These are phyloP conservation scores for Pterulicium gracile DNA, from an alignment of 1,284 basidiomycete species.

Conservation along the genomic window DNA sequence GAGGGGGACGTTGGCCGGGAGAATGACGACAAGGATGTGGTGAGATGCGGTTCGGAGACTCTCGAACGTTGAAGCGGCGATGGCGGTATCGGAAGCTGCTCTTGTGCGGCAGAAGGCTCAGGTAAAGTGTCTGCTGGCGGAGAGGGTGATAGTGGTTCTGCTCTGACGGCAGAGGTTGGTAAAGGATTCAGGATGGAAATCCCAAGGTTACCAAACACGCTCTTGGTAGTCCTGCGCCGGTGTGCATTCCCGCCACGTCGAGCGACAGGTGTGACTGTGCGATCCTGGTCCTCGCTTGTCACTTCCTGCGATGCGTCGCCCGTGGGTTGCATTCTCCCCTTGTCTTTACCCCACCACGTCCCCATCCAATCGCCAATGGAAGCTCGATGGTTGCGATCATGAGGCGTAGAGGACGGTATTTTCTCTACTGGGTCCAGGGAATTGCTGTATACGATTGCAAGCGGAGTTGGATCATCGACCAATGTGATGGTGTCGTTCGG, in stretches of 20 bases:
- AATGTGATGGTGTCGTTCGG: constrained; percentile 22
- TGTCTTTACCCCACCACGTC: constrained; percentile 39
- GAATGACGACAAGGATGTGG: constrained; percentile 2
- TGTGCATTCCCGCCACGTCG: constrained; percentile 13
- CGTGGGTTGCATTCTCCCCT: too few relatives aligned
- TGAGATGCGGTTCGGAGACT: neutral
- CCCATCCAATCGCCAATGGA: constrained; percentile 62
- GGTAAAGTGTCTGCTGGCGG: constrained; percentile 9
- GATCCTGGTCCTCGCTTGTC: neutral
- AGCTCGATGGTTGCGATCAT: constrained; percentile 25
- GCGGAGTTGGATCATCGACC: constrained; percentile 15
- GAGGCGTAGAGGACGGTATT: constrained; percentile 11
- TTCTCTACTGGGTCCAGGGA: constrained; percentile 13
- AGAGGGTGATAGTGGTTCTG: constrained; percentile 1
- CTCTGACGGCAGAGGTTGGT: constrained; percentile 14
- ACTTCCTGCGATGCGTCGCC: neutral
- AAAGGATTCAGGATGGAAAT: constrained; percentile 53
- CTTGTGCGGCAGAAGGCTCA: neutral
- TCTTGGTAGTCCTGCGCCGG: constrained; percentile 38
- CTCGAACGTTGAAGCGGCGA: constrained; percentile 9
- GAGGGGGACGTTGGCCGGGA: constrained; percentile 17
- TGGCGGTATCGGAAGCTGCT: constrained; percentile 1
- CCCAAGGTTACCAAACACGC: constrained; percentile 61
- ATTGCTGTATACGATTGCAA: neutral
- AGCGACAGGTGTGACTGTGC: constrained; percentile 5